phyloP scores from a whole-genome alignment of 75 land plant species.

The Picea sitchensis region DNA sequence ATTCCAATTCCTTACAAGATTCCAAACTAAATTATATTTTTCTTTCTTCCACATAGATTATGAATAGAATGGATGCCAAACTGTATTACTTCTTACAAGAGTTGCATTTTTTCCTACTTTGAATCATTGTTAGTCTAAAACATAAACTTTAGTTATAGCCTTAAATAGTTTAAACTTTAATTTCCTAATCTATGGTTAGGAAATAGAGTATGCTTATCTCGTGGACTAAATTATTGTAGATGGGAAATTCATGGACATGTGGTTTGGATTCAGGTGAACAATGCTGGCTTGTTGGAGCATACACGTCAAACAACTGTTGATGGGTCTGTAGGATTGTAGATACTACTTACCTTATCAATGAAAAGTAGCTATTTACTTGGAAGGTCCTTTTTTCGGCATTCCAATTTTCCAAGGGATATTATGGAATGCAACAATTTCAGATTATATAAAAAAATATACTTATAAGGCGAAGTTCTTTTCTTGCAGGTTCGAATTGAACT shows the following conservation, averaged over 20 bases:
- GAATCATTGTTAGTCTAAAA: too few relatives aligned
- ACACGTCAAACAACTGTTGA: constrained; percentile 57
- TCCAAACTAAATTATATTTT: background rate
- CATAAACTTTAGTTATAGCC: background rate
- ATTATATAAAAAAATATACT: background rate
- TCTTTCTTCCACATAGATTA: background rate
- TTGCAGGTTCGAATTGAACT: constrained; percentile 79
- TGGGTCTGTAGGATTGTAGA: constrained; percentile 45
- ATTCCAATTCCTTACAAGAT: background rate
- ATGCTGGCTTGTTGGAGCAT: constrained; percentile 85
- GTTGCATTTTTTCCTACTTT: too few relatives aligned
- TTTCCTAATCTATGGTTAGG: background rate
- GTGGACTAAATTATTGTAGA: background rate
- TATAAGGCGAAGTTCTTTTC: background rate
- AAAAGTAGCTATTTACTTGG: background rate
- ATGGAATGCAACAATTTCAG: background rate
- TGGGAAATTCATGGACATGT: background rate
- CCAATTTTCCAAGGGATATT: background rate
- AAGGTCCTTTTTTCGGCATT: background rate
- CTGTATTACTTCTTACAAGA: too few relatives aligned
- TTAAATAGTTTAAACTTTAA: background rate
- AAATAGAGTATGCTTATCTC: constrained; percentile 3
- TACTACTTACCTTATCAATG: background rate
- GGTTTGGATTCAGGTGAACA: constrained; percentile 60
- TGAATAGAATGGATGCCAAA: too few relatives aligned